phyloP scores from a whole-genome alignment of 257 asterid genomes.

The Scutellaria barbata region DNA sequence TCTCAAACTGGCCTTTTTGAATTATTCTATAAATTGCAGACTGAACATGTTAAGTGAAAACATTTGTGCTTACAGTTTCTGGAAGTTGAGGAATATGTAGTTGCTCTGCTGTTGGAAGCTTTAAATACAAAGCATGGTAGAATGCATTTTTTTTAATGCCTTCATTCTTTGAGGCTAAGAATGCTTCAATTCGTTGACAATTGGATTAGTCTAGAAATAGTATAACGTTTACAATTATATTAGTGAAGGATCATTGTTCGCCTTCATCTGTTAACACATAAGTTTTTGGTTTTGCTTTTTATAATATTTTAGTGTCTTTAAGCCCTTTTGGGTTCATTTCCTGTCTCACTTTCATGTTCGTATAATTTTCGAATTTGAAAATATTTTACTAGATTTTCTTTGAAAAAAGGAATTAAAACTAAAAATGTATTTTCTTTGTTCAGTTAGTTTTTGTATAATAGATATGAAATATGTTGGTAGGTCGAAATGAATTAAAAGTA shows the following conservation, averaged over 20 bases:
- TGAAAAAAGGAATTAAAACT: neutral
- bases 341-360: neutral
- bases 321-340: neutral
- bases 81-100: conserved; percentile 1
- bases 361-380: neutral
- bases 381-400: neutral
- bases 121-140: neutral
- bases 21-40: conserved; percentile 2
- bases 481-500: neutral
- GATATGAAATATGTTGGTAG: neutral
- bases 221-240: neutral
- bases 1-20: neutral
- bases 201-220: neutral
- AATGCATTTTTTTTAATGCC: conserved; percentile 1
- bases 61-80: neutral
- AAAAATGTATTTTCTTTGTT: neutral
- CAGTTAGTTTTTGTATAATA: neutral
- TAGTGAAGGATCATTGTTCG: neutral
- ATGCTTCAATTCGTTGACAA: neutral
- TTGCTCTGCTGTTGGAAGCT: conserved; percentile 13
- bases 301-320: conserved; percentile 2
- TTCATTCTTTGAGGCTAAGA: neutral
- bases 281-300: neutral
- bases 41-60: neutral
- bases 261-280: neutral